Conservation (phyloP, 208 protist genomes). For the Leishmania braziliensis region DNA sequence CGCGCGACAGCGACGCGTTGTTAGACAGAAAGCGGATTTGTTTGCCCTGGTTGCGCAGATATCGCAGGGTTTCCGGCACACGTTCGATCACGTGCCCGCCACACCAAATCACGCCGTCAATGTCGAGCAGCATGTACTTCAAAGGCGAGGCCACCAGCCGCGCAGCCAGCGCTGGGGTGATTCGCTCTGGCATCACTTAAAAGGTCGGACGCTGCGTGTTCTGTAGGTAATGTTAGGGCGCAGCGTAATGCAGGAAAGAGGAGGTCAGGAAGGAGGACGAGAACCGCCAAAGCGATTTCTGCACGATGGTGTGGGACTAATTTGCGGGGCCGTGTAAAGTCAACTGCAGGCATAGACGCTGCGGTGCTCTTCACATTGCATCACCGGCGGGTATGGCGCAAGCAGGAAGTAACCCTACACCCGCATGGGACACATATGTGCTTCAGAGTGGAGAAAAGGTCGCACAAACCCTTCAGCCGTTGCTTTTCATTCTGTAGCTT, state of each 20-base stretch:
- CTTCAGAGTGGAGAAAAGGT: neutral
- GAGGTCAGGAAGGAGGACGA: neutral
- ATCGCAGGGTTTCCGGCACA: conserved; percentile 54
- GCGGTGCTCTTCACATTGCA: neutral
- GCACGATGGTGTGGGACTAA: neutral
- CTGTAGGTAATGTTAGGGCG: neutral
- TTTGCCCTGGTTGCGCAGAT: conserved; percentile 54
- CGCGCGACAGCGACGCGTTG: conserved; percentile 66
- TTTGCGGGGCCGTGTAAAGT: neutral
- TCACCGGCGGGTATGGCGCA: neutral
- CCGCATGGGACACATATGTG: neutral
- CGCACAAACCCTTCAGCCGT: neutral
- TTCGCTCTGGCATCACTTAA: conserved; percentile 20
- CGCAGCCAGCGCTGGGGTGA: conserved; percentile 32
- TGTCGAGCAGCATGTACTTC: conserved; percentile 70
- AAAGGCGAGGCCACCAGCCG: conserved; percentile 38
- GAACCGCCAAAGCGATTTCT: neutral
- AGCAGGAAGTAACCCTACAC: neutral
- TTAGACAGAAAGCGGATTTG: conserved; percentile 76
- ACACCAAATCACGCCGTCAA: conserved; percentile 75
- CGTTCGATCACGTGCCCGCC: conserved; percentile 46
- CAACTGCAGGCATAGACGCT: neutral
- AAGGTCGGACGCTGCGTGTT: neutral
- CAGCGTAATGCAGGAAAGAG: neutral
- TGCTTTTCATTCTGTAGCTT: neutral